A percentile compares a stretch with the other conserved stretches of the same genome.
Evolutionary conservation across 441 rosid genomes (phyloP).

Genomic region (Populus trichocarpa): DNA sequence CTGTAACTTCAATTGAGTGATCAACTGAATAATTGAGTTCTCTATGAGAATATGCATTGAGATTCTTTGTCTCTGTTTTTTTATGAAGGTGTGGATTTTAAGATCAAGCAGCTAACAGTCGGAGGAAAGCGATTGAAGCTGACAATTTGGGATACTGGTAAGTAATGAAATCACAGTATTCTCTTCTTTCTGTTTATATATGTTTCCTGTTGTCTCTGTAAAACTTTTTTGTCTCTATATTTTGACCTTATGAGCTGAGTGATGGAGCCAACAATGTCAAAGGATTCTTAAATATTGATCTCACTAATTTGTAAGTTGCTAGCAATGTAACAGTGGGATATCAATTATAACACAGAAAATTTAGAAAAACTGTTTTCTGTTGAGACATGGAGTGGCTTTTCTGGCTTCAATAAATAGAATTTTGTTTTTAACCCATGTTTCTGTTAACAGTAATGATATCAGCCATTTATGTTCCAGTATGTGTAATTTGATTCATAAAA

Average conservation of each 20-base stretch:
- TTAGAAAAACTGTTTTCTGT: background rate
- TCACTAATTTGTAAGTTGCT: slow-evolving; percentile 2
- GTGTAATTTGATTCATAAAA: slow-evolving; percentile 12
- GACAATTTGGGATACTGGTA: slow-evolving; percentile 98
- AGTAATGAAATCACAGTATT: background rate
- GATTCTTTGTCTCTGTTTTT: background rate
- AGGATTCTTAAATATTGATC: background rate
- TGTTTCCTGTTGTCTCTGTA: too few relatives aligned
- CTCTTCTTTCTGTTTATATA: background rate
- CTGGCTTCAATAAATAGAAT: background rate
- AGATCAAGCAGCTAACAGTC: slow-evolving; percentile 81
- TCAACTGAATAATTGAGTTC: background rate
- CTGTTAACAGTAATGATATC: background rate
- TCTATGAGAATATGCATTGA: background rate
- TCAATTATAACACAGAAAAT: slow-evolving; percentile 1
- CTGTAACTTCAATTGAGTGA: background rate
- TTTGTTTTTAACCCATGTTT: background rate
- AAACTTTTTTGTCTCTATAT: too few relatives aligned
- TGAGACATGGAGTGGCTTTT: background rate
- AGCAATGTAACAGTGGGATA: slow-evolving; percentile 20
- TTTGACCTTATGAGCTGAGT: background rate
- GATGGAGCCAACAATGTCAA: slow-evolving; percentile 4
- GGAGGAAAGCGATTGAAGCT: slow-evolving; percentile 82
- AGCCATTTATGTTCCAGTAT: background rate
- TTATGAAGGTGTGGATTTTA: slow-evolving; percentile 83